Evolutionary conservation across 2,329 filamentous ascomycete genomes (phyloP).

Genomic region (Colletotrichum sp.): DNA sequence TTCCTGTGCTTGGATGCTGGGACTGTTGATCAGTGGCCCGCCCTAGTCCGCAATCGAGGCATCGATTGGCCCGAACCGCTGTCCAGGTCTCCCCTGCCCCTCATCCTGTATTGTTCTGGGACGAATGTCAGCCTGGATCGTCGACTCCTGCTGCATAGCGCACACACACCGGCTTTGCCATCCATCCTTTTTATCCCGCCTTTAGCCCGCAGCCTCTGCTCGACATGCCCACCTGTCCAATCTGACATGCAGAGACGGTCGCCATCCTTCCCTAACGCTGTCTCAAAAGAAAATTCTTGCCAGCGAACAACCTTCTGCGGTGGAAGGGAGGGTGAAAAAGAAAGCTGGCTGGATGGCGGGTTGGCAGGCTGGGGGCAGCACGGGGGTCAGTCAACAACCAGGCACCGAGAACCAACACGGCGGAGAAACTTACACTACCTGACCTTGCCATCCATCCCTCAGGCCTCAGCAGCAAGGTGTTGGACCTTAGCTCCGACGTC

Average conservation of each 20-base stretch:
- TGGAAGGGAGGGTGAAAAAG: neutral
- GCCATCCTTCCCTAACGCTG: neutral
- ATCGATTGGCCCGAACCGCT: conserved; percentile 10
- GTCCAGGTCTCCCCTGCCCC: neutral
- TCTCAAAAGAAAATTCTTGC: neutral
- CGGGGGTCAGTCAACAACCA: neutral
- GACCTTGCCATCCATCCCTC: neutral
- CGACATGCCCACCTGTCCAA: neutral
- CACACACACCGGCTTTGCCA: neutral
- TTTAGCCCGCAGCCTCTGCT: neutral
- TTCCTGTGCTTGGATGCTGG: conserved; percentile 7
- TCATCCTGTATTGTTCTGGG: neutral
- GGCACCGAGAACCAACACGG: conserved; percentile 7
- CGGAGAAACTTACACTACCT: conserved; percentile 1
- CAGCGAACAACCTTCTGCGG: neutral
- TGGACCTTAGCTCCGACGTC: neutral
- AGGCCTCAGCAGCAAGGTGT: neutral
- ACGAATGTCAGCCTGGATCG: conserved; percentile 6
- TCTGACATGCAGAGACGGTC: neutral
- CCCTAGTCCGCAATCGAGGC: neutral
- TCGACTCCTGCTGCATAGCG: neutral
- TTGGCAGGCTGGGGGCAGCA: neutral
- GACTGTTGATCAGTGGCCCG: neutral
- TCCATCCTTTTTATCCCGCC: neutral
- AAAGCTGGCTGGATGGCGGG: neutral